A percentile compares a stretch with the other conserved stretches of the same genome.
Conservation (phyloP, 2,329 filamentous ascomycete species). For the Scortechinia acanthostroma region DNA sequence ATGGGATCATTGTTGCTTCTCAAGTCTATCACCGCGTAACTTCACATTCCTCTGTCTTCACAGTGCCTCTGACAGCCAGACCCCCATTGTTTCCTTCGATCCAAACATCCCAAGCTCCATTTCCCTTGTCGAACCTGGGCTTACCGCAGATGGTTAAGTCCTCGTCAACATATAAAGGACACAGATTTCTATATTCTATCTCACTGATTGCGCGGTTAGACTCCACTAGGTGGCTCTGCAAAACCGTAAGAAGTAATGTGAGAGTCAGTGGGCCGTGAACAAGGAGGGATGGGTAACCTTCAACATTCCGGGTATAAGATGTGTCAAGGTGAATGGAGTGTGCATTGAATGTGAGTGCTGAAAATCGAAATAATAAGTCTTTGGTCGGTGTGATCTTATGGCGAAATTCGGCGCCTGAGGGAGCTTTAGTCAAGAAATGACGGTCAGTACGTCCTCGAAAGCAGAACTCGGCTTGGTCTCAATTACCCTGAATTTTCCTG, state of each 20-base stretch:
- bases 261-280: neutral
- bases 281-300: neutral
- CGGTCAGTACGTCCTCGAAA: too few species aligned
- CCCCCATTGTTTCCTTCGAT: neutral
- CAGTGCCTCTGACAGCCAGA: neutral
- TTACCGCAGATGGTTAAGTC: neutral
- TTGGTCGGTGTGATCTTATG: neutral
- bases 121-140: neutral
- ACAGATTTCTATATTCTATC: neutral
- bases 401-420: neutral
- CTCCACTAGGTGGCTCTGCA: neutral
- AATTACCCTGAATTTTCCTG: neutral
- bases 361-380: neutral
- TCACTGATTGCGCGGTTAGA: neutral
- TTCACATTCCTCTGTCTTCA: neutral
- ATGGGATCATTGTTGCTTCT: too few species aligned
- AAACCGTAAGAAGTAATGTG: neutral
- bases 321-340: neutral
- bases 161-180: neutral
- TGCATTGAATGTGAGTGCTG: constrained; percentile 1
- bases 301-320: neutral
- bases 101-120: neutral
- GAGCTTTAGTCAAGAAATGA: neutral
- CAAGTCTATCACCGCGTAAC: too few species aligned
- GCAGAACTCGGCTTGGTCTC: too few species aligned